A percentile compares a stretch with the other conserved stretches of the same genome.
phyloP scores from a whole-genome alignment of 306 rosid species.

The Amphicarpaea edgeworthii region DNA sequence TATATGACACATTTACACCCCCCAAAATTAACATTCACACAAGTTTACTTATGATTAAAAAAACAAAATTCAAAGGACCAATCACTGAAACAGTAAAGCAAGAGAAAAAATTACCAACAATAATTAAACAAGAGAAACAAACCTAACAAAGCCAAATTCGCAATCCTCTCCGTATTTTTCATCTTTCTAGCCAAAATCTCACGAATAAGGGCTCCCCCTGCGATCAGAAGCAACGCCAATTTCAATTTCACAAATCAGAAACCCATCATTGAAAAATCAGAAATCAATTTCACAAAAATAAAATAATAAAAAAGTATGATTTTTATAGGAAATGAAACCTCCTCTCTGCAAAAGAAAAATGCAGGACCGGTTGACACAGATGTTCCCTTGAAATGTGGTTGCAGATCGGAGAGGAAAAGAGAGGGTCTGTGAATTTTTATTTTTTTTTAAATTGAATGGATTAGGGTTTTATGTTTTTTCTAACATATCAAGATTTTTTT shows the following conservation, averaged over 20 bases:
- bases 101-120: neutral
- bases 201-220: constrained; percentile 41
- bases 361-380: constrained; percentile 45
- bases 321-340: constrained; percentile 14
- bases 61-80: neutral
- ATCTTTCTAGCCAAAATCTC: constrained; percentile 45
- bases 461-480: constrained; percentile 64
- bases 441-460: constrained; percentile 29
- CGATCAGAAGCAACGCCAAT: constrained; percentile 46
- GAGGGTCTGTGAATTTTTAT: constrained; percentile 25
- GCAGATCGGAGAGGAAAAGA: constrained; percentile 64
- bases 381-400: constrained; percentile 34
- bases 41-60: neutral
- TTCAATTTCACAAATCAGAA: constrained; percentile 34
- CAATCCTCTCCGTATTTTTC: constrained; percentile 78
- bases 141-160: constrained; percentile 89
- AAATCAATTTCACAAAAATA: neutral
- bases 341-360: constrained; percentile 19
- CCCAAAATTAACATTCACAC: constrained; percentile 21
- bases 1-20: neutral
- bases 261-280: constrained; percentile 1
- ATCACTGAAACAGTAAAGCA: neutral
- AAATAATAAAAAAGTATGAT: neutral
- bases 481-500: constrained; percentile 16
- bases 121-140: constrained; percentile 13